Evolutionary conservation across 768 basidiomycete genomes (phyloP).

Genomic region (Lentinula sp.): DNA sequence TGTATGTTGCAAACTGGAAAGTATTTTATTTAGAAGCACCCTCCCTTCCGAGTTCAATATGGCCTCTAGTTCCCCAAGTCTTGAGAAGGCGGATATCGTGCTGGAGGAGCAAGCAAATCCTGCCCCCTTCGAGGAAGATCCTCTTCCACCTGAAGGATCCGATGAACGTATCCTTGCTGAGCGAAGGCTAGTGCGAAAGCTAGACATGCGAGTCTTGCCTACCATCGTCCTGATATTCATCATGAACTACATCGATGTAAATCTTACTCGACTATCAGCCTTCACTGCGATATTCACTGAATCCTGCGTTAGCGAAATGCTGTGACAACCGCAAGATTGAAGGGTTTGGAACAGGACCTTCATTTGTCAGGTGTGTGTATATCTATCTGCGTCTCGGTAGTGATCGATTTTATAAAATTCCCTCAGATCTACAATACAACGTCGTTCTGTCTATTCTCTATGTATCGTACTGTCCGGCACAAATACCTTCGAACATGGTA

Average conservation of each 20-base stretch:
- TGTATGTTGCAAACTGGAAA: too few relatives aligned
- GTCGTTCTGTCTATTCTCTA: constrained; percentile 48
- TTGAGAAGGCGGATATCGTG: not conserved
- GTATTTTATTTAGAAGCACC: not conserved
- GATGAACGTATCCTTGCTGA: constrained; percentile 29
- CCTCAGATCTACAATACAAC: constrained; percentile 45
- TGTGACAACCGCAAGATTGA: constrained; percentile 42
- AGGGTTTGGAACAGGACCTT: constrained; percentile 45
- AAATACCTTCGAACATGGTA: constrained; percentile 66
- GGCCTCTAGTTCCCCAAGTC: not conserved
- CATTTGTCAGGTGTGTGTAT: constrained; percentile 30
- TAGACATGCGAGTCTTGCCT: constrained; percentile 52
- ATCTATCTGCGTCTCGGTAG: not conserved
- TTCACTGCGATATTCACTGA: constrained; percentile 1
- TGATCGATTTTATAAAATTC: constrained; percentile 11
- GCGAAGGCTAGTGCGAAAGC: constrained; percentile 43
- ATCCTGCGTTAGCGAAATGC: constrained; percentile 33
- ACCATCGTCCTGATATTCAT: constrained; percentile 55
- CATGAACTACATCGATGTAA: constrained; percentile 66
- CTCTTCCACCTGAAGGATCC: constrained; percentile 6
- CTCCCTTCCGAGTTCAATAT: not conserved
- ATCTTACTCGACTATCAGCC: constrained; percentile 8
- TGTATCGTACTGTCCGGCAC: constrained; percentile 56
- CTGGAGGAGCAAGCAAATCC: not conserved
- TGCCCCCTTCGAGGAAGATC: not conserved